Percentiles rank a stretch among this genome's conserved stretches.
phyloP scores from a whole-genome alignment of 495 filamentous ascomycete species.

The Parmelia sp. region DNA sequence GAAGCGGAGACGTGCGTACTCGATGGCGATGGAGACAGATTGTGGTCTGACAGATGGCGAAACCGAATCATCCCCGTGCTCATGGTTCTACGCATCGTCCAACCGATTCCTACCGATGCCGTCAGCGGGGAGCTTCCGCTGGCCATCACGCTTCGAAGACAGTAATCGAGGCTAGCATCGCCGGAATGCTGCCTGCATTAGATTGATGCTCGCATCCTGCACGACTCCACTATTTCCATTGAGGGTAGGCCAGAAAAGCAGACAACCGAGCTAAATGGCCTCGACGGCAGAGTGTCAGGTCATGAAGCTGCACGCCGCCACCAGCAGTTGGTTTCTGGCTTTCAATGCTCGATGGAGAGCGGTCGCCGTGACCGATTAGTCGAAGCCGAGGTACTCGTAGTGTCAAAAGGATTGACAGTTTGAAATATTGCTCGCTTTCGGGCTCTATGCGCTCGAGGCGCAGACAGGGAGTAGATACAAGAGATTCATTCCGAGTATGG shows the following conservation, averaged over 20 bases:
- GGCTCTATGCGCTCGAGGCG: not conserved
- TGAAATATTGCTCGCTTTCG: not conserved
- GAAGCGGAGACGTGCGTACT: not conserved
- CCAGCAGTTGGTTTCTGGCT: not conserved
- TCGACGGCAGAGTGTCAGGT: not conserved
- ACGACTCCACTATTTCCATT: not conserved
- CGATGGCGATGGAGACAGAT: not conserved
- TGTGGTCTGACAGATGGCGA: not conserved
- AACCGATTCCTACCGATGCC: not conserved
- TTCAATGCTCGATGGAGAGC: not conserved
- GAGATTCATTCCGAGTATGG: not conserved
- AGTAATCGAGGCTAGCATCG: not conserved
- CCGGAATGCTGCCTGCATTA: not conserved
- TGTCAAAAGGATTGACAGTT: not conserved
- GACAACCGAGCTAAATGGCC: not conserved
- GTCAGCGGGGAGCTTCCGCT: not conserved
- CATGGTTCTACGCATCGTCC: not conserved
- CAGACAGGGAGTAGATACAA: not conserved
- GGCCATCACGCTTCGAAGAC: not conserved
- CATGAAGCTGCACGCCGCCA: not conserved
- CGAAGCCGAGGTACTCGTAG: not conserved
- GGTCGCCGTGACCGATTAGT: not conserved
- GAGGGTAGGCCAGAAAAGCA: not conserved
- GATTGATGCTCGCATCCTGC: not conserved
- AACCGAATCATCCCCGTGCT: not conserved